Evolutionary conservation across 495 filamentous ascomycete genomes (phyloP).

Genomic region (Diplogelasinospora grovesii): DNA sequence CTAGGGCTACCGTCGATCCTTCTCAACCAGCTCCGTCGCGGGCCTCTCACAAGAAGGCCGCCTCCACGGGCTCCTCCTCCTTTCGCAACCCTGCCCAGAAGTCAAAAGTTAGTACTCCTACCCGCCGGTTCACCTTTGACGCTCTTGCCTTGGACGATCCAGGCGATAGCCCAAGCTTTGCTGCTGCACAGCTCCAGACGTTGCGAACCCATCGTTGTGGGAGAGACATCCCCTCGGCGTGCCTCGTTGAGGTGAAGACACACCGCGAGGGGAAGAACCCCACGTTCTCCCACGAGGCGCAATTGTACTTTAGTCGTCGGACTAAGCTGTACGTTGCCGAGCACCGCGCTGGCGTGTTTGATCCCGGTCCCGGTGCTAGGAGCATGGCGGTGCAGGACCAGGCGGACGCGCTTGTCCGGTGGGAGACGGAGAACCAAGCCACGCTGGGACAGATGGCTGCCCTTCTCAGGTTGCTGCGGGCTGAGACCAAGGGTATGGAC

Average conservation of each 20-base stretch:
- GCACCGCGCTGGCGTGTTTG: conserved; percentile 11
- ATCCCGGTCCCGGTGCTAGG: not conserved
- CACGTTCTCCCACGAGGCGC: conserved; percentile 10
- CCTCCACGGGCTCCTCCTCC: not conserved
- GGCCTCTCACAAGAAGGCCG: not conserved
- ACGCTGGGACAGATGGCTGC: conserved; percentile 11
- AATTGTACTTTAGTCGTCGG: conserved; percentile 18
- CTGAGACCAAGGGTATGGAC: not conserved
- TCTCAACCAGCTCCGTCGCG: not conserved
- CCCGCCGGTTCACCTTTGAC: not conserved
- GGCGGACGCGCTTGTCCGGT: conserved; percentile 1
- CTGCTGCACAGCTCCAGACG: not conserved
- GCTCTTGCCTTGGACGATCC: conserved; percentile 18
- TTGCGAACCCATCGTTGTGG: conserved; percentile 10
- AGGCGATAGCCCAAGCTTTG: conserved; percentile 7
- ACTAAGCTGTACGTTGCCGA: conserved; percentile 11
- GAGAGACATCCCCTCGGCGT: conserved; percentile 6
- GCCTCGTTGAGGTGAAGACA: conserved; percentile 24
- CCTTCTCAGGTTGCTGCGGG: conserved; percentile 8
- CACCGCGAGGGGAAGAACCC: conserved; percentile 1
- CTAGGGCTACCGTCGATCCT: not conserved
- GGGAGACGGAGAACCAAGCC: conserved; percentile 10
- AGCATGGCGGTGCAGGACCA: conserved; percentile 1
- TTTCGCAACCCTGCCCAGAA: not conserved
- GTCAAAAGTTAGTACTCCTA: no score